Conservation (phyloP, 75 land plant species). For the Pinus tabuliformis region DNA sequence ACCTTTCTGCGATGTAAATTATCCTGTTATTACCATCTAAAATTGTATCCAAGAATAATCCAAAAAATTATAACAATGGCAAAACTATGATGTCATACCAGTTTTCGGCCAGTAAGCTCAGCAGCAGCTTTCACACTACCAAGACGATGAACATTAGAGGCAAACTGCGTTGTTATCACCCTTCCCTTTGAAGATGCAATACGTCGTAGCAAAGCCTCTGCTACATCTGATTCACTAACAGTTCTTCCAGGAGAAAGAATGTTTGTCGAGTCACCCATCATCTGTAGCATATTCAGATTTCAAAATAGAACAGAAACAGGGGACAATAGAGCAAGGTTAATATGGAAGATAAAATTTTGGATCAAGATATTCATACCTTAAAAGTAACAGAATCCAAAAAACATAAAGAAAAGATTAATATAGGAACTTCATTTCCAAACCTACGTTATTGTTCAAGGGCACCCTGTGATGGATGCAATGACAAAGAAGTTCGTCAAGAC, state of each 20-base stretch:
- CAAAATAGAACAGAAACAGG: not conserved
- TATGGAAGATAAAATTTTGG: not conserved
- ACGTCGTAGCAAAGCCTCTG: slow-evolving; percentile 71
- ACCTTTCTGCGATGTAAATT: not conserved
- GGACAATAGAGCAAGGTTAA: slow-evolving; percentile 8
- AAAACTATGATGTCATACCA: slow-evolving; percentile 42
- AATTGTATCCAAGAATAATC: not conserved
- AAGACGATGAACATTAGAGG: slow-evolving; percentile 95
- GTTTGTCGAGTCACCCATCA: slow-evolving; percentile 99
- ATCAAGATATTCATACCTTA: not conserved
- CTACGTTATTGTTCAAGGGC: not conserved
- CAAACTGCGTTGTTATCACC: slow-evolving; percentile 97
- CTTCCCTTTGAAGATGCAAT: slow-evolving; percentile 80
- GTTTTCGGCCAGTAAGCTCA: slow-evolving; percentile 88
- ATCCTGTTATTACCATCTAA: not conserved
- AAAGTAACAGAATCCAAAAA: not conserved
- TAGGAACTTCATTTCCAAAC: not conserved
- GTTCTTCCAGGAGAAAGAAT: slow-evolving; percentile 97
- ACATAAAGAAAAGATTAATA: not conserved
- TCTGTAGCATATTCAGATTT: slow-evolving; percentile 35
- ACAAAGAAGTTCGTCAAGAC: too few relatives aligned
- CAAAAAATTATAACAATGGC: not conserved
- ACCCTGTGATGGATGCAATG: not conserved
- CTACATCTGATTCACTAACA: slow-evolving; percentile 83
- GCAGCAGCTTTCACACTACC: slow-evolving; percentile 99